These are phyloP conservation scores for Pseudoneurospora amorphoporcata DNA, from an alignment of 495 filamentous ascomycete genomes.

Conservation along the genomic window DNA sequence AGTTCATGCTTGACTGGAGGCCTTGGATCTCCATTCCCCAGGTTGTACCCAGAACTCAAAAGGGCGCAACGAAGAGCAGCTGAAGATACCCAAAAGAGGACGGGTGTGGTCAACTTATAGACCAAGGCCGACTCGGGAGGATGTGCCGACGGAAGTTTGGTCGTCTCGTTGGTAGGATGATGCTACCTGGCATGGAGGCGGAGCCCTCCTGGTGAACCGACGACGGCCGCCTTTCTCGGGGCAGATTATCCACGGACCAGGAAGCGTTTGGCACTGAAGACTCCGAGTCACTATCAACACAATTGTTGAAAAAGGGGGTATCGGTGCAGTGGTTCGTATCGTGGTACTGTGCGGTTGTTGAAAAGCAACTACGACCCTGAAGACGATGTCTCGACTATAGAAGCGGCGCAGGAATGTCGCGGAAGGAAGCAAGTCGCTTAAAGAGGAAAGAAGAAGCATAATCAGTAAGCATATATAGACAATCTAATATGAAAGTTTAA, in stretches of 20 bases:
- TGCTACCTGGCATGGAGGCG: neutral
- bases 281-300: neutral
- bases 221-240: neutral
- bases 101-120: neutral
- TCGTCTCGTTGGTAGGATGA: neutral
- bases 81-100: neutral
- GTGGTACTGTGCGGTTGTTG: neutral
- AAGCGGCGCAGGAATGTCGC: neutral
- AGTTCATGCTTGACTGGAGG: constrained; percentile 68
- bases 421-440: neutral
- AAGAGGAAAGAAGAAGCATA: neutral
- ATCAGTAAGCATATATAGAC: neutral
- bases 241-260: neutral
- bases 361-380: neutral
- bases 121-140: neutral
- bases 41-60: constrained; percentile 29
- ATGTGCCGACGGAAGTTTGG: neutral
- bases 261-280: neutral
- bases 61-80: neutral
- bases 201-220: neutral
- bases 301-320: neutral
- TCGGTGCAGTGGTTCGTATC: neutral
- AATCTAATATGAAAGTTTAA: neutral
- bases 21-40: constrained; percentile 53
- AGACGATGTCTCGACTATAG: neutral